Evolutionary conservation across 139 green algal genomes (phyloP).

Genomic region (Edaphochlamys debaryana): DNA sequence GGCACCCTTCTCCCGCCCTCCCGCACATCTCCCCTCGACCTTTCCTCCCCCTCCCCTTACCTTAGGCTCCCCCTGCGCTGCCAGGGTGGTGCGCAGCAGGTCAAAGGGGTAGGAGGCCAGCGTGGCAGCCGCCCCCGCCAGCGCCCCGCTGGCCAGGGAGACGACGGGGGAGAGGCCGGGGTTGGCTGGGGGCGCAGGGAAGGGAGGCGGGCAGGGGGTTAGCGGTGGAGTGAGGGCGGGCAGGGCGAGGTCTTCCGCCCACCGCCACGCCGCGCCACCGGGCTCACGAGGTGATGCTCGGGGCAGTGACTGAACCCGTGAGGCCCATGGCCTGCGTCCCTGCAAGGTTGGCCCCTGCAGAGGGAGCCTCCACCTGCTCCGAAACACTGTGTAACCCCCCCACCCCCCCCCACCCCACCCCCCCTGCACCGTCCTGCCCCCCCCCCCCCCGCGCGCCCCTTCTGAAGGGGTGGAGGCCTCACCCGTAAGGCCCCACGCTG

Average conservation of each 20-base stretch:
- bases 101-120: slow-evolving; percentile 98
- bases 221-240: background rate
- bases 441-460: background rate
- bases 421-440: no score
- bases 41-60: slow-evolving; percentile 42
- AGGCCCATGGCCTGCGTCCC: no score
- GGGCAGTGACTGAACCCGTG: no score
- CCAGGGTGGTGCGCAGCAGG: slow-evolving; percentile 95
- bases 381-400: background rate
- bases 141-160: slow-evolving; percentile 86
- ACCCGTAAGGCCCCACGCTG: slow-evolving; percentile 46
- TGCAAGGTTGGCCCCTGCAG: no score
- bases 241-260: no score
- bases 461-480: no score
- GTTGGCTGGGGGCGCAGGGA: slow-evolving; percentile 35
- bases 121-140: slow-evolving; percentile 91
- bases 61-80: slow-evolving; percentile 95
- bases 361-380: background rate
- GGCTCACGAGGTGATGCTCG: no score
- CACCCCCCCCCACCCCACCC: no score
- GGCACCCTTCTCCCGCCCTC: no score
- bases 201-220: background rate
- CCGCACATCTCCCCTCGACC: no score
- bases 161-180: slow-evolving; percentile 49
- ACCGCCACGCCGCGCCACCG: no score